Evolutionary conservation across 2,329 filamentous ascomycete genomes (phyloP).

Genomic region (Scorias spongiosa): DNA sequence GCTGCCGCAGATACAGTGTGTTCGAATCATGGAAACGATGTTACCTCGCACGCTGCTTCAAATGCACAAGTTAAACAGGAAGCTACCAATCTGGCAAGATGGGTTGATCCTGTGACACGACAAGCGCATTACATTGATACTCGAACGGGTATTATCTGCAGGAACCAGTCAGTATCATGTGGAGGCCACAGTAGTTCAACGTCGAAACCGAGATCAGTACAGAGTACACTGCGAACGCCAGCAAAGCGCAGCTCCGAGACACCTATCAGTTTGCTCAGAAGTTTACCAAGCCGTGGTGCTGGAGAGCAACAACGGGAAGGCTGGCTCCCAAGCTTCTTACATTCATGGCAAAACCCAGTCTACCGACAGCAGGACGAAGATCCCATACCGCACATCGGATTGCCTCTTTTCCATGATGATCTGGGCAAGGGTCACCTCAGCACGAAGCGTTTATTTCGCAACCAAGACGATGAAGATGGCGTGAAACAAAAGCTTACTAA

Average conservation of each 20-base stretch:
- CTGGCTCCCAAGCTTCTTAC: constrained; percentile 48
- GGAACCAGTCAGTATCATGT: constrained; percentile 2
- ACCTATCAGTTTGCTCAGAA: too few relatives aligned
- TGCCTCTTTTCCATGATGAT: too few relatives aligned
- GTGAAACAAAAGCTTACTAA: constrained; percentile 22
- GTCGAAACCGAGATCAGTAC: too few relatives aligned
- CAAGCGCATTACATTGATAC: constrained; percentile 36
- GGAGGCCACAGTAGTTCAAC: not conserved
- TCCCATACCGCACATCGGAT: not conserved
- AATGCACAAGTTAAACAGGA: too few relatives aligned
- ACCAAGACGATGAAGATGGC: too few relatives aligned
- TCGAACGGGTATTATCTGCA: constrained; percentile 35
- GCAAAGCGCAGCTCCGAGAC: too few relatives aligned
- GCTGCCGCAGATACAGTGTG: constrained; percentile 2
- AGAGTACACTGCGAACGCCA: too few relatives aligned
- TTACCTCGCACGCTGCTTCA: too few relatives aligned
- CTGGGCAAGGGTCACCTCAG: too few relatives aligned
- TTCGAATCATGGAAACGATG: too few relatives aligned
- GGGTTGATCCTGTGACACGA: constrained; percentile 48
- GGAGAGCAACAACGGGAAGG: not conserved
- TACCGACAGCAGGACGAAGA: constrained; percentile 40
- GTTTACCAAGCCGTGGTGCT: not conserved
- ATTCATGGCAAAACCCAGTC: constrained; percentile 60
- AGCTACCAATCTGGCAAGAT: constrained; percentile 19
- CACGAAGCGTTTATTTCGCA: too few relatives aligned